Evolutionary conservation across 305 asterid genomes (phyloP).

Genomic region (Solanum hybrid): DNA sequence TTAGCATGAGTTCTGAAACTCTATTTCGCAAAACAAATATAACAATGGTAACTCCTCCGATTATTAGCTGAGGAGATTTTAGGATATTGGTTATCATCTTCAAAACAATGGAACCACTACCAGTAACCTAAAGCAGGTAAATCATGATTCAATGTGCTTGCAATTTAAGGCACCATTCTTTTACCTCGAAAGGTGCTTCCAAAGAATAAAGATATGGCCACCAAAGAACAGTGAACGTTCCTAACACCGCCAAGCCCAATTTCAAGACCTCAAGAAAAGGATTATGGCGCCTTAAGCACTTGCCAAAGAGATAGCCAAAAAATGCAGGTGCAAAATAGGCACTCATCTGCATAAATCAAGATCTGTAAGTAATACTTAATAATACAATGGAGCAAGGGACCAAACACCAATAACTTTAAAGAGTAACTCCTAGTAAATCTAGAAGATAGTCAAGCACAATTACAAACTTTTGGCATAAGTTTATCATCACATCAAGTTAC

Average conservation of each 20-base stretch:
- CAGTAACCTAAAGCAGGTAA: neutral
- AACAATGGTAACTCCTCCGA: neutral
- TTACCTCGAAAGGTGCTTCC: slow-evolving; percentile 70
- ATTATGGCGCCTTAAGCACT: slow-evolving; percentile 55
- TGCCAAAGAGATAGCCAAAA: slow-evolving; percentile 85
- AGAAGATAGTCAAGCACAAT: neutral
- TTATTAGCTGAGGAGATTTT: neutral
- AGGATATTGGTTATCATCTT: neutral
- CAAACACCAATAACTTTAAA: neutral
- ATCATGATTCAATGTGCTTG: neutral
- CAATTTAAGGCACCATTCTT: neutral
- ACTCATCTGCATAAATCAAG: slow-evolving; percentile 62
- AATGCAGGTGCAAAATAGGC: slow-evolving; percentile 94
- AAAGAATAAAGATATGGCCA: slow-evolving; percentile 72
- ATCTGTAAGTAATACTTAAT: neutral
- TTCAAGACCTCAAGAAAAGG: slow-evolving; percentile 59
- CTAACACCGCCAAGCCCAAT: slow-evolving; percentile 70
- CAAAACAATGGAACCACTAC: neutral
- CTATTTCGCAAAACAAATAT: neutral
- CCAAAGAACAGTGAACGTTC: slow-evolving; percentile 82
- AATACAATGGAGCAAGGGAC: neutral
- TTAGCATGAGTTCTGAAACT: neutral
- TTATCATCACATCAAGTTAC: neutral
- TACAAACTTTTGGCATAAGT: neutral
- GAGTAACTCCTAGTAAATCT: neutral